These are phyloP conservation scores for Paxillus ammoniavirescens DNA, from an alignment of 768 basidiomycete genomes.

Conservation along the genomic window DNA sequence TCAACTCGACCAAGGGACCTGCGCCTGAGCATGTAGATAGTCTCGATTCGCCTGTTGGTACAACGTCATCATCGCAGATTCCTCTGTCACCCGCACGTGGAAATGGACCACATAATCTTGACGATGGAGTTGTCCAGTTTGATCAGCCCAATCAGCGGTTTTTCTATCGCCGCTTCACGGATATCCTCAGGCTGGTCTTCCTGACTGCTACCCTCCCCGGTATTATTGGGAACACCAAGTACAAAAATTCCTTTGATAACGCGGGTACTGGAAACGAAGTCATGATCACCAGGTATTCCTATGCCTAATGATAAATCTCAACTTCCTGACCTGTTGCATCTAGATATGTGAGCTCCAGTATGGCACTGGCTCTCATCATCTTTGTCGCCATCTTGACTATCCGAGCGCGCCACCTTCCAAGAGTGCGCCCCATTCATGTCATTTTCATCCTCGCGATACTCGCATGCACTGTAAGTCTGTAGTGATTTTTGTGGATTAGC, in stretches of 20 bases:
- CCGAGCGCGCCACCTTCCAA: constrained; percentile 28
- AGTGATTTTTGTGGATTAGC: neutral
- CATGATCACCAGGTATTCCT: constrained; percentile 20
- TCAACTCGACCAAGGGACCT: constrained; percentile 37
- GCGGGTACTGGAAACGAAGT: constrained; percentile 18
- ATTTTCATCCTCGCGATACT: constrained; percentile 20
- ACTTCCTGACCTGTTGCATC: neutral
- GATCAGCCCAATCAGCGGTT: constrained; percentile 32
- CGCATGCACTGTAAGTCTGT: constrained; percentile 33
- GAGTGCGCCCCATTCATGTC: constrained; percentile 23
- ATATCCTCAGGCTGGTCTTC: constrained; percentile 25
- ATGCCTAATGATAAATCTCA: constrained; percentile 3
- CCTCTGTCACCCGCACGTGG: constrained; percentile 11
- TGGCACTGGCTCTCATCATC: constrained; percentile 25
- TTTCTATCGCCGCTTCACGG: constrained; percentile 30
- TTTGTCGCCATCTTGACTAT: constrained; percentile 14
- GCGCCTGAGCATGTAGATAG: constrained; percentile 25
- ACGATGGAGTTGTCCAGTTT: constrained; percentile 7
- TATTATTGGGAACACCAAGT: constrained; percentile 26
- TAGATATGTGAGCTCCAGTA: constrained; percentile 30
- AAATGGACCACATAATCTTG: neutral
- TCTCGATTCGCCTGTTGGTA: constrained; percentile 20
- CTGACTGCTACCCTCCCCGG: constrained; percentile 32
- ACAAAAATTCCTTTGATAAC: constrained; percentile 15
- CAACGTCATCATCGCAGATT: constrained; percentile 11